Evolutionary conservation across 352 stramenopile species (phyloP), one percentile per base, ranked within the genome.

Genomic region (Elongisporangium prolatum): DNA sequence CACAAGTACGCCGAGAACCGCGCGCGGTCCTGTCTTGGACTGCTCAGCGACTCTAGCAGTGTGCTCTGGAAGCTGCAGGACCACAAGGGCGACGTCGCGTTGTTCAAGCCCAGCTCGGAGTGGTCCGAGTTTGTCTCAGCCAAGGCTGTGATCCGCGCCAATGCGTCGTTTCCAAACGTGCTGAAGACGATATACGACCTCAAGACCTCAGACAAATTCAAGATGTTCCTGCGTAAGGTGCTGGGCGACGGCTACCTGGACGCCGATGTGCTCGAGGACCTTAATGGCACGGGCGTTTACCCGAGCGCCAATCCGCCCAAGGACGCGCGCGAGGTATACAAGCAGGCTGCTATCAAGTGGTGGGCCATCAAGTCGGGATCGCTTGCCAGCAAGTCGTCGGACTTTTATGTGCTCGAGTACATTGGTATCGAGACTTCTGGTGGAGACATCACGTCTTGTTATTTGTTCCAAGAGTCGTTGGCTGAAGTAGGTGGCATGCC

Each of bases 321-420:
- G 21, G 80, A 92, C n/a, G 68, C 71, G 2, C 77, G 79, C 13
- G 81, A 91, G 52, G 72, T 89, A 63, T 92, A 92, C 77, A 95
- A 95, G 71, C 86, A 93, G 54, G 82, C 84, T 3, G 69, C 84
- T 25, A 92, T 95, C 67, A 95, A 95, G 71, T 95, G 86, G 86
- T 95, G 84, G 82, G 84, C 86, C 20, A 84, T 92, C 63, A 92
- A 93, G 64, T 95, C 86, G 1, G 82, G 85, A 28, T 72, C 79
- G 10, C 67, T 92, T 14, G 82, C 72, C 38, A 88, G 65, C 68
- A 95, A 95, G 52, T 89, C 86, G 47, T 88, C 80, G 9, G 86
- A 95, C 53, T 93, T 92, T 61, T 92, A 93, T 66, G 80, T 93
- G 11, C 67, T 95, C 47, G 86, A 95, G 76, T 93, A 93, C 56